Evolutionary conservation across 371 early-diverging fungal genomes (phyloP), one percentile per base, ranked within the genome.

Genomic region (Mycotypha africana): DNA sequence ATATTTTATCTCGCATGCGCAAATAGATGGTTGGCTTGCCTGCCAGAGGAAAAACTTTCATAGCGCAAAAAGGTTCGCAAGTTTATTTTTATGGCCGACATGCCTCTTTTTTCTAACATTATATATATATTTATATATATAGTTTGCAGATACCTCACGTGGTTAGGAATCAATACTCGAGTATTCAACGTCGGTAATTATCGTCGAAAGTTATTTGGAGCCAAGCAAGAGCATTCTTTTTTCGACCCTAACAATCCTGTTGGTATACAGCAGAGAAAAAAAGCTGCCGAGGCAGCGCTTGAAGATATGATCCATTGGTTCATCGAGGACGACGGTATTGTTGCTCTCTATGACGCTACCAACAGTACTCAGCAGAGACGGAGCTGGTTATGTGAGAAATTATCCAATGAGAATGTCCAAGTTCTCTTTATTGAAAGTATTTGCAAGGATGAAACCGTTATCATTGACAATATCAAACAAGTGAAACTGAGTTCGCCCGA

Each of bases 291-390:
- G n/a, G 70, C 77, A 47, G 95, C 95, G 3, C 60, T 97, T 30
- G 76, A 80, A 6, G 97, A 95, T 57, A 89, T 97, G 91, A 58
- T 95, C 24, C 61, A 62, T 26, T 98, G 97, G 97, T 88, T 97
- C 49, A 75, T 82, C 26, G 79, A 77, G 39, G 80, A 80, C 17
- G 68, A 81, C 34, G 88, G 84, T n/a, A 76, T 77, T 17, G 91
- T 95, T 16, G 97, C 90, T 10, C 76, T 96, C 17, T 96, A 95
- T 56, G 99, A 98, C 59, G 99, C 95, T 20, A 97, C 97, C 16
- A 98, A 98, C 64, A 87, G 93, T 16, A 97, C 97, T 0, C 69
- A 64, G 14, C 81, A 81, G 32, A 73, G 95, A 50, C 70, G 98
- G 51, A 56, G 70, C 40, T 74, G 79, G 73, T 58, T 97, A 15